Evolutionary conservation across 352 stramenopile species (phyloP).

Genomic region (Phytophthora podocarpi): DNA sequence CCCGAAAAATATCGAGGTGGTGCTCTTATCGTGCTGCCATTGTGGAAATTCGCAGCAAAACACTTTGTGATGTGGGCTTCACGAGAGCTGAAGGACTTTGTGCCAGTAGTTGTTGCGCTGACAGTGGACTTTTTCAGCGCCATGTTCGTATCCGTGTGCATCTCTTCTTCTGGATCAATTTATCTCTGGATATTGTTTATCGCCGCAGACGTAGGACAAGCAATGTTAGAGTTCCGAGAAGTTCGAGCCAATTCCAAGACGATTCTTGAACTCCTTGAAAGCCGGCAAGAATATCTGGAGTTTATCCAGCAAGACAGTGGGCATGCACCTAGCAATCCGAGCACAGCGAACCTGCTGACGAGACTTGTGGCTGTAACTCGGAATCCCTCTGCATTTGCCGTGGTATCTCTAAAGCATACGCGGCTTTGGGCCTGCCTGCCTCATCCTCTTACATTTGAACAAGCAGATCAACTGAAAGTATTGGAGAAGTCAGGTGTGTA

Average conservation of each 20-base stretch:
- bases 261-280: neutral
- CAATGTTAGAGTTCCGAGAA: constrained; percentile 20
- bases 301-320: too few species aligned
- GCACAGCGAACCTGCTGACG: neutral
- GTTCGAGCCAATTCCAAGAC: constrained; percentile 1
- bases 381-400: neutral
- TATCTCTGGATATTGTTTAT: constrained; percentile 10
- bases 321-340: too few species aligned
- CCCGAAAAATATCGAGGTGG: neutral
- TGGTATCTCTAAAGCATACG: neutral
- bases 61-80: constrained; percentile 18
- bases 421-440: constrained; percentile 9
- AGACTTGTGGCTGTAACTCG: neutral
- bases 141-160: constrained; percentile 30
- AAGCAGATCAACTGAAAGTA: neutral
- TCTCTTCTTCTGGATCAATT: constrained; percentile 16
- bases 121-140: constrained; percentile 29
- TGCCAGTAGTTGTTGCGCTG: constrained; percentile 17
- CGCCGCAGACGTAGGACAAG: constrained; percentile 2
- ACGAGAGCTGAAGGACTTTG: constrained; percentile 18
- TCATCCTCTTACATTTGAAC: neutral
- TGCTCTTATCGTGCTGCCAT: neutral
- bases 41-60: constrained; percentile 23
- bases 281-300: too few species aligned
- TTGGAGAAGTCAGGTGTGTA: neutral